These are phyloP conservation scores for Cokeromyces recurvatus DNA, from an alignment of 371 early-diverging fungal genomes.

Conservation along the genomic window DNA sequence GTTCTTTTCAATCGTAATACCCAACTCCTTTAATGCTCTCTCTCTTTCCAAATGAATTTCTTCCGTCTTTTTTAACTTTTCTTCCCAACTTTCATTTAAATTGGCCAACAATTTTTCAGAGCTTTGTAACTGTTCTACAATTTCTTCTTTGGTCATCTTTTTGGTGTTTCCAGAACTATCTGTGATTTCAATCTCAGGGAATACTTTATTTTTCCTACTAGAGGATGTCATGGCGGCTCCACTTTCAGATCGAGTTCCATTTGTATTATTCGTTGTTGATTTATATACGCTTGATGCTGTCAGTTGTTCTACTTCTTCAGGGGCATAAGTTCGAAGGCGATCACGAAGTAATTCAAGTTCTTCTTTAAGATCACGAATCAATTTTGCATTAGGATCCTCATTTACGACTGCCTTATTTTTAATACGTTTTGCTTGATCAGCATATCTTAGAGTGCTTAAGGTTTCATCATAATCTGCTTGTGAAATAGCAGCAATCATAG, in stretches of 20 bases:
- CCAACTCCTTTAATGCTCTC: slow-evolving; percentile 73
- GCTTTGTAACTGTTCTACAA: slow-evolving; percentile 77
- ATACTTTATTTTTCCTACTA: background rate
- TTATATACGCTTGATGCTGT: slow-evolving; percentile 35
- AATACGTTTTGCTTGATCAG: slow-evolving; percentile 91
- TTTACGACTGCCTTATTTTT: slow-evolving; percentile 91
- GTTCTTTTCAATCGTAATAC: slow-evolving; percentile 72
- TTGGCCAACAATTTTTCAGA: slow-evolving; percentile 87
- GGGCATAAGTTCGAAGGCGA: slow-evolving; percentile 60
- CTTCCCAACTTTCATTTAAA: slow-evolving; percentile 83
- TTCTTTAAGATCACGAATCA: slow-evolving; percentile 85
- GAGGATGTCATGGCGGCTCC: background rate
- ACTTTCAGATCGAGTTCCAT: background rate
- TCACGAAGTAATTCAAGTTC: slow-evolving; percentile 72
- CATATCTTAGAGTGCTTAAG: slow-evolving; percentile 92
- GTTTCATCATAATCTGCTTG: slow-evolving; percentile 86
- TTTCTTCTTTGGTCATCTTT: slow-evolving; percentile 55
- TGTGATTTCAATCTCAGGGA: slow-evolving; percentile 40
- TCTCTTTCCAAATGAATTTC: slow-evolving; percentile 73
- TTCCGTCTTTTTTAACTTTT: slow-evolving; percentile 75
- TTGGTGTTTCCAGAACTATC: slow-evolving; percentile 46
- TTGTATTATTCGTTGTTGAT: background rate
- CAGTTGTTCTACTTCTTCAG: slow-evolving; percentile 44
- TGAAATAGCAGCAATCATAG: slow-evolving; percentile 89
- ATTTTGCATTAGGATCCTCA: slow-evolving; percentile 81